A percentile compares a stretch with the other conserved stretches of the same genome.
These are phyloP conservation scores for Cutaneotrichosporon mucoides DNA, from an alignment of 1,284 basidiomycete genomes.

Conservation along the genomic window DNA sequence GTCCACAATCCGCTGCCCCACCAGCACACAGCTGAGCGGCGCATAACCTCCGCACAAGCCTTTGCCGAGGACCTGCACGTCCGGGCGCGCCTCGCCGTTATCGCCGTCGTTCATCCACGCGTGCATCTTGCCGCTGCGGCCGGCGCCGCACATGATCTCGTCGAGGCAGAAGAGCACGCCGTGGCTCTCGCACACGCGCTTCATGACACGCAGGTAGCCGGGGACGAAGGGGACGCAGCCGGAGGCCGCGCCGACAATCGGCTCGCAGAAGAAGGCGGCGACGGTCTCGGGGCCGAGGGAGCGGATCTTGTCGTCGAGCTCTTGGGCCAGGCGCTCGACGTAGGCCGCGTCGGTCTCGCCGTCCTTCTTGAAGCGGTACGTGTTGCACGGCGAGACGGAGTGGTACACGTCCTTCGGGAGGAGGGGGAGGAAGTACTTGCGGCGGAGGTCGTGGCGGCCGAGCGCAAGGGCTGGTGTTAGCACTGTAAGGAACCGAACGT, in stretches of 20 bases:
- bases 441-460: slow-evolving; percentile 45
- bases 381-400: slow-evolving; percentile 63
- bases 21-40: slow-evolving; percentile 72
- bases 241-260: slow-evolving; percentile 70
- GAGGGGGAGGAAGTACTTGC: slow-evolving; percentile 23
- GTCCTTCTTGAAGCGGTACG: slow-evolving; percentile 64
- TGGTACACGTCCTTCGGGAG: slow-evolving; percentile 20
- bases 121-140: slow-evolving; percentile 68
- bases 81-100: slow-evolving; percentile 52
- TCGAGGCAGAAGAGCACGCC: slow-evolving; percentile 81
- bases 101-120: slow-evolving; percentile 72
- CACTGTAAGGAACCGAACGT: neutral
- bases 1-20: slow-evolving; percentile 65
- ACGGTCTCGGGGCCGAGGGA: slow-evolving; percentile 73
- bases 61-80: slow-evolving; percentile 80
- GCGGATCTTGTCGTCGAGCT: slow-evolving; percentile 76
- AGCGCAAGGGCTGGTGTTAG: slow-evolving; percentile 16
- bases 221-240: slow-evolving; percentile 51
- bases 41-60: slow-evolving; percentile 81
- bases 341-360: slow-evolving; percentile 73
- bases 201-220: slow-evolving; percentile 60
- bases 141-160: slow-evolving; percentile 83
- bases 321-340: slow-evolving; percentile 65
- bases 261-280: slow-evolving; percentile 42
- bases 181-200: slow-evolving; percentile 78